Evolutionary conservation across 768 basidiomycete species (phyloP), one percentile per base, ranked within the genome.

Genomic region (Kwoniella europaea): DNA sequence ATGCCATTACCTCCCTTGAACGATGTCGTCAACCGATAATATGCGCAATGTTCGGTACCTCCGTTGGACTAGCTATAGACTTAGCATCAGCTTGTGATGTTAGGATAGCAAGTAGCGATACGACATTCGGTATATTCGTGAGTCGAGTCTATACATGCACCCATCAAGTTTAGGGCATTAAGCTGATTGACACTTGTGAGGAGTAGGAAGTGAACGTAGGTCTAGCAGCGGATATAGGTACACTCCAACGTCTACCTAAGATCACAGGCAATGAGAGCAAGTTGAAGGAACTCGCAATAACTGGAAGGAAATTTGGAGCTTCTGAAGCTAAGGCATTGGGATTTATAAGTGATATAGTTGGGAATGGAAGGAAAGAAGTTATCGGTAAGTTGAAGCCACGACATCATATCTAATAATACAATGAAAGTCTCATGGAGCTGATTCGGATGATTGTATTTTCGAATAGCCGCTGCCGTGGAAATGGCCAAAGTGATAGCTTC

Each of bases 201-300:
- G 22, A 55, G 13, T 77, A 93, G 92, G 92, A 95, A 86, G 90
- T 93, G 2, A 91, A 94, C 77, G 87, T 94, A 27, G 93, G 91
- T 0, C 86, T 96, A 0, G 93, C 94, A 2, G 90, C 94, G 0
- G 94, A 95, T 79, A 89, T 94, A 52, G 94, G 94, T 0, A 89
- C 92, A 0, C 88, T 96, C 6, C 91, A 93, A 1, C 89, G 90
- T 62, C 85, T 95, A 6, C 92, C 91, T 0, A 92, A 92, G 76
- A 86, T 92, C 57, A 87, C 88, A 0, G 92, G 89, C 0, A 94
- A 93, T 83, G 86, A 88, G 35, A 91, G 90, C 1, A 86, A 91
- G 13, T 84, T 89, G 2, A 87, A 88, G 58, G 94, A 96, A 80
- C 86, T 94, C 13, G 90, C 92, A 0, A 89, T 92, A 75, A 92